Evolutionary conservation across 768 basidiomycete genomes (phyloP), one percentile per base, ranked within the genome.

Genomic region (Suillus variegatus): DNA sequence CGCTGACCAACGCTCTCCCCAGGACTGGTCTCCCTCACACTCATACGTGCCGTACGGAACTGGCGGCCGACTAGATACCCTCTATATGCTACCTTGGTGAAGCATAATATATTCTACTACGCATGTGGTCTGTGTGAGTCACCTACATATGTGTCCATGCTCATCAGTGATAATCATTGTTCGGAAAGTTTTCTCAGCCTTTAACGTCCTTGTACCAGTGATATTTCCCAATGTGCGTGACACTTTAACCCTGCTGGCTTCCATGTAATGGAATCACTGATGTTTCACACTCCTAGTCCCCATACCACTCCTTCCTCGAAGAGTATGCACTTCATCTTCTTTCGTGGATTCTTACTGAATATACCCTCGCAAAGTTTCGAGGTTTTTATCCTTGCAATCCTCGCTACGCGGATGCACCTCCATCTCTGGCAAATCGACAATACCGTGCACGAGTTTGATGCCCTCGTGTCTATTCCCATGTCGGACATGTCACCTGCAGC

Each of bases 331-430:
- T 54, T 32, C 16, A 32, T 32, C 9, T 54, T 32, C 28, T 32
- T 2, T 20, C 9, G 28, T 10, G 28, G 28, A 32, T 28, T 32
- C 18, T 9, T 35, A 20, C 52, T 54, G 9, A 54, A 9, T 10
- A 54, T 32, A 51, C 14, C 25, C 25, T 7, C 13, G 9, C 18
- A 32, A 28, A 54, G 52, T 10, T 54, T 32, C 1, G 16, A 54
- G 16, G 32, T 54, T 18, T 54, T 54, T 18, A 32, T 54, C 16
- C 28, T 54, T 54, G 28, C 52, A 9, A 54, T 54, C 28, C 52
- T 54, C 9, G 52, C 52, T 28, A 54, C 52, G 18, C 52, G 52
- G 14, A 54, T 54, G 52, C 52, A 54, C 52, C 52, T 54, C 32
- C 52, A 18, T 18, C 52, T 54, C 16, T 54, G 52, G 52, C 52